A percentile compares a stretch with the other conserved stretches of the same genome.
Conservation (phyloP, 2,329 filamentous ascomycete genomes). For the Tolypocladium guangdongense region DNA sequence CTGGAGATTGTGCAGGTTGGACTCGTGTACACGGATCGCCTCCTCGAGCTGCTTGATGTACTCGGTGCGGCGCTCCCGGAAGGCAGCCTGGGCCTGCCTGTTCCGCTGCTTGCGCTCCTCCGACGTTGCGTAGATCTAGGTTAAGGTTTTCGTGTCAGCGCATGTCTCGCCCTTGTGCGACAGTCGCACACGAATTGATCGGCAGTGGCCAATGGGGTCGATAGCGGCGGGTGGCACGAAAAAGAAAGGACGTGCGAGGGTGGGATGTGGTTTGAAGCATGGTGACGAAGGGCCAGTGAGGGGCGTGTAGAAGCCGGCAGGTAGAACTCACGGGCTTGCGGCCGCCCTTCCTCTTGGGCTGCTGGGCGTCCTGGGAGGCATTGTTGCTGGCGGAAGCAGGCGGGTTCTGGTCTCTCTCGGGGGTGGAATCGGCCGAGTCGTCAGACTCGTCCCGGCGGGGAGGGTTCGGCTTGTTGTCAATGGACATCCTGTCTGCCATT, state of each 20-base stretch:
- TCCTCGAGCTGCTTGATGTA: conserved; percentile 99
- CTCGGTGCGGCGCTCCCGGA: conserved; percentile 91
- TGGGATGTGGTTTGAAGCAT: not conserved
- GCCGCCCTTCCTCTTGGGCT: conserved; percentile 92
- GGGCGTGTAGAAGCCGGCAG: not conserved
- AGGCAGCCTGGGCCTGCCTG: conserved; percentile 91
- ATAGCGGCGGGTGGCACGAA: not conserved
- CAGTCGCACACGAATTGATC: not conserved
- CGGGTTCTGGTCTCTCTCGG: conserved; percentile 39
- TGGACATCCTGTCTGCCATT: conserved; percentile 59
- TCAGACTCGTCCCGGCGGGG: conserved; percentile 44
- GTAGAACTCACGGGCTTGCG: conserved; percentile 77
- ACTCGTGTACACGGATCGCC: conserved; percentile 94
- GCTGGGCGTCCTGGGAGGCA: conserved; percentile 41
- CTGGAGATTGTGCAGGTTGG: conserved; percentile 83
- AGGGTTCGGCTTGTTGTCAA: conserved; percentile 35
- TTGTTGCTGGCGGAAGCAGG: conserved; percentile 21
- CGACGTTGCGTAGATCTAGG: conserved; percentile 92
- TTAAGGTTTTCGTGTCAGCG: conserved; percentile 5
- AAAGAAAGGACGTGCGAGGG: not conserved
- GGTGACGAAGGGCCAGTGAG: not conserved
- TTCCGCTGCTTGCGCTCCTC: conserved; percentile 98
- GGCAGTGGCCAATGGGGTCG: not conserved
- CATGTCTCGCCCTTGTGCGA: not conserved
- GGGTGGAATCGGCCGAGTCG: conserved; percentile 50